A percentile compares a stretch with the other conserved stretches of the same genome.
Evolutionary conservation across 306 rosid genomes (phyloP).

Genomic region (Medicago arabica): DNA sequence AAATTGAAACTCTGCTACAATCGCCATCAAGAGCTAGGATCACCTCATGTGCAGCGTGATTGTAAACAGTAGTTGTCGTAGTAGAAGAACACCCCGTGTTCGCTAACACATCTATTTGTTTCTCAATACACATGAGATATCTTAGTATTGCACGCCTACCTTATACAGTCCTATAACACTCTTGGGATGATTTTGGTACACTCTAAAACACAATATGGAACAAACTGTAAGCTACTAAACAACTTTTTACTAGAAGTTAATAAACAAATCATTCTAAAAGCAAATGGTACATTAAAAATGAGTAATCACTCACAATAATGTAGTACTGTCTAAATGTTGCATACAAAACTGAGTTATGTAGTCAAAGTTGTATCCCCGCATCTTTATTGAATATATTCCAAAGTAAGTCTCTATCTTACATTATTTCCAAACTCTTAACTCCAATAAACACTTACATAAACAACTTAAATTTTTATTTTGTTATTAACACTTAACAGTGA

Average conservation of each 20-base stretch:
- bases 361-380: background rate
- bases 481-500: conserved; percentile 16
- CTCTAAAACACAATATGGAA: background rate
- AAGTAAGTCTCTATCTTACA: conserved; percentile 27
- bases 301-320: no score
- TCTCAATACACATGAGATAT: no score
- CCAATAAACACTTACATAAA: conserved; percentile 11
- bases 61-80: no score
- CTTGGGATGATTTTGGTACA: background rate
- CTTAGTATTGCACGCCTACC: no score
- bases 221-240: background rate
- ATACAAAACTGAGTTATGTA: background rate
- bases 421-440: conserved; percentile 31
- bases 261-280: background rate
- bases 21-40: no score
- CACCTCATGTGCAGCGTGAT: no score
- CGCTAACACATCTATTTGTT: no score
- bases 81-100: no score
- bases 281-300: background rate
- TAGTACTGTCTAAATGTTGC: background rate
- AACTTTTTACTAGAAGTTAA: background rate
- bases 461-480: background rate
- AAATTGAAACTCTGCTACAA: no score
- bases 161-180: no score
- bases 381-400: conserved; percentile 38